Base-by-base conservation (phyloP, 495 filamentous ascomycete genomes). In the Rhypophila decipiens region DNA sequence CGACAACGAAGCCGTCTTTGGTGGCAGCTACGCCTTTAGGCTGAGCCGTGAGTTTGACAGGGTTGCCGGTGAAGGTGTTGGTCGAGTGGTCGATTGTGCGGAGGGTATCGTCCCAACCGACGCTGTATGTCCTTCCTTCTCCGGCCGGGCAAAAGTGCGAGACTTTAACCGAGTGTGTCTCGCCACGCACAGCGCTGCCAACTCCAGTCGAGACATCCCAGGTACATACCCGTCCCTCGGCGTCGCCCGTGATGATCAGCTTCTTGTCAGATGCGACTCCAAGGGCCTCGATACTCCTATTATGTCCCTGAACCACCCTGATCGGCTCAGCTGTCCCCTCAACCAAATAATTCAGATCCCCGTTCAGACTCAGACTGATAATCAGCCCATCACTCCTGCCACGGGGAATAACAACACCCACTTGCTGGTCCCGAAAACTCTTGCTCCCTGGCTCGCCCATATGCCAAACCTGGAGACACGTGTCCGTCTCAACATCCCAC, bases 21-120 rank as follows among this genome's bases (percentile, higher is more conserved):
- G 66, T 49, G 19, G 74, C 63, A 15, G 73, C 64, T 22, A 77
- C 64, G 19, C 72, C 75, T 56, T 73, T 73, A 10, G 77, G 77
- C 42, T 80, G 77, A 17, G 67, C 67, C 18, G 59, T 61, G 17
- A 77, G 64, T 49, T 74, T 73, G n/a, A 58, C 36, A 3, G 70
- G 57, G 13, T 59, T 66, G 44, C 72, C 72, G 13, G 69, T 53
- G 49, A 79, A 80, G 9, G 67, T 73, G 40, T 70, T 73, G 22
- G 67, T 65, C 15, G 70, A 61, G 39, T 69, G 65, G 50, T 93
- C 86, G 50, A 94, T 75, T 33, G 79, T 83, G 47, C 90, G 86
- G 31, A 96, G 78, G 4, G 87, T 90, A 64, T 98, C 93, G 64
- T 98, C 93, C 93, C 93, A 97, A 56, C 81, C 90, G 13, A 90